phyloP scores from a whole-genome alignment of 148 eudicot species.

The Vaccinium darrowii region DNA sequence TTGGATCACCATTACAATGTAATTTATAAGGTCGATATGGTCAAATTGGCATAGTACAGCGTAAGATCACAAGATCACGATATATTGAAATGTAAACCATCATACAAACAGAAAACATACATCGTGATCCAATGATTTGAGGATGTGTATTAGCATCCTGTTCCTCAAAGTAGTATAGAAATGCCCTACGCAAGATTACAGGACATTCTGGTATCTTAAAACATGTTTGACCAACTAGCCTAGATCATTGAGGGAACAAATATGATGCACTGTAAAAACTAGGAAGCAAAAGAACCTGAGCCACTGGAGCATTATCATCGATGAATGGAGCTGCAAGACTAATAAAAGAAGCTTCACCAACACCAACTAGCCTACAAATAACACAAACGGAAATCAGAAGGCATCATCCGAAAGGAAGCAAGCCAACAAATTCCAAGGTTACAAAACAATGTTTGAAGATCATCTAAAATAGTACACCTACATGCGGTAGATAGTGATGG shows the following conservation, averaged over 20 bases:
- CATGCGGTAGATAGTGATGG: conserved; percentile 80
- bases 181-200: background rate
- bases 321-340: conserved; percentile 99
- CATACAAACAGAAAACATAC: background rate
- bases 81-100: background rate
- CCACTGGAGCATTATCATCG: conserved; percentile 88
- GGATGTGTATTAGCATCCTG: background rate
- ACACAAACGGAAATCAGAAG: conserved; percentile 2
- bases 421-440: background rate
- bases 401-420: conserved; percentile 13
- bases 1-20: background rate
- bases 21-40: background rate
- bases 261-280: background rate
- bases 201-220: background rate
- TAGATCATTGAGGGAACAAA: background rate
- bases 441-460: background rate
- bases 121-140: background rate
- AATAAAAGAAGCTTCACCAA: conserved; percentile 96
- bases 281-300: conserved; percentile 53
- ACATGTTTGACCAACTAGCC: background rate
- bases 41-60: background rate
- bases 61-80: background rate
- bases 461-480: conserved; percentile 36
- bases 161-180: background rate
- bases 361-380: conserved; percentile 86